Evolutionary conservation across 352 stramenopile genomes (phyloP).

Genomic region (Pythium volutum): DNA sequence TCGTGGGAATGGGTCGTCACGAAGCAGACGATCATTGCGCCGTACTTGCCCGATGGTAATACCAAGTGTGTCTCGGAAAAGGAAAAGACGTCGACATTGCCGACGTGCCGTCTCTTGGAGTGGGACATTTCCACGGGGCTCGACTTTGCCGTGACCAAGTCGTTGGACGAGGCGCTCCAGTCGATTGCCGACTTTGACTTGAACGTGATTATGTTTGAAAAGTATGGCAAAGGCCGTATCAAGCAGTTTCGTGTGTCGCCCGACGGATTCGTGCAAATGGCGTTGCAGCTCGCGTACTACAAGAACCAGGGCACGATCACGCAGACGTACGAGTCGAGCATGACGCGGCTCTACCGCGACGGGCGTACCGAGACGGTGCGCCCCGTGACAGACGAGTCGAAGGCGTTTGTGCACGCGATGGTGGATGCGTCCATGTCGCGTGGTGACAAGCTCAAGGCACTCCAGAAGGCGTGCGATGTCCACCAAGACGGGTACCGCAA

Average conservation of each 20-base stretch:
- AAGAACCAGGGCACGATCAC: conserved; percentile 90
- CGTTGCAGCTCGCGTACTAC: conserved; percentile 95
- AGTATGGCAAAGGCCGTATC: conserved; percentile 87
- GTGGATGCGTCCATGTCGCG: conserved; percentile 58
- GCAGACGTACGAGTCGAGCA: conserved; percentile 97
- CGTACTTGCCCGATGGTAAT: conserved; percentile 60
- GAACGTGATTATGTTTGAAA: conserved; percentile 83
- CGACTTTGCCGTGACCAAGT: conserved; percentile 48
- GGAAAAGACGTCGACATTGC: conserved; percentile 47
- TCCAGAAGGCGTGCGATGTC: conserved; percentile 82
- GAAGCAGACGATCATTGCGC: conserved; percentile 44
- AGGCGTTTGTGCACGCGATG: conserved; percentile 90
- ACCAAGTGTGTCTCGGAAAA: conserved; percentile 37
- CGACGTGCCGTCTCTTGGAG: conserved; percentile 42
- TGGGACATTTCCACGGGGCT: conserved; percentile 67
- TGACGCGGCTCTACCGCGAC: conserved; percentile 95
- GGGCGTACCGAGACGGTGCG: conserved; percentile 94
- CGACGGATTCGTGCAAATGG: conserved; percentile 96
- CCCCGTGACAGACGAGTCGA: conserved; percentile 87
- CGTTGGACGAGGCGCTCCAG: conserved; percentile 43
- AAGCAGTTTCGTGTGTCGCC: conserved; percentile 93
- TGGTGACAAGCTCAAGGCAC: conserved; percentile 77
- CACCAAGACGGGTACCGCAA: conserved; percentile 92
- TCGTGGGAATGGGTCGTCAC: conserved; percentile 78
- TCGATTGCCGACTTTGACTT: conserved; percentile 89